phyloP scores from a whole-genome alignment of 108 stramenopile species.

The Cyclotella cryptica region DNA sequence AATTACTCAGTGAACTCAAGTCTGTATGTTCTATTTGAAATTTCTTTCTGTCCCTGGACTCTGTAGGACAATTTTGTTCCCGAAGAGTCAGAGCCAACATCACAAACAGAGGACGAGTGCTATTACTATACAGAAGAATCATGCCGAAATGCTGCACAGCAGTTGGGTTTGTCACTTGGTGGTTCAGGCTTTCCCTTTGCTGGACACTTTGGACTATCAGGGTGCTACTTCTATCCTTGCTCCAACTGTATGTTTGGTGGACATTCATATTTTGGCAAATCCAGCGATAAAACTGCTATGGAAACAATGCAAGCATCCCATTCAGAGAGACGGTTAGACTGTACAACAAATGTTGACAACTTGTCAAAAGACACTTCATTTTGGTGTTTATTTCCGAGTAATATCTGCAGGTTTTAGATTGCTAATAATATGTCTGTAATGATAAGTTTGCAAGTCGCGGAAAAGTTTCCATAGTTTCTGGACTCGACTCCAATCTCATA shows the following conservation, averaged over 20 bases:
- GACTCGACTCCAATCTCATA: no score
- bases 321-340: constrained; percentile 22
- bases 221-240: constrained; percentile 30
- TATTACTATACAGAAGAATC: constrained; percentile 34
- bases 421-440: background rate
- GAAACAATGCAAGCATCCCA: constrained; percentile 4
- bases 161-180: constrained; percentile 22
- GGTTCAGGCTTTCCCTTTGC: constrained; percentile 23
- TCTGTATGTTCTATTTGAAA: background rate
- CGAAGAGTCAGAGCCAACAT: background rate
- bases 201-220: constrained; percentile 20
- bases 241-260: constrained; percentile 34
- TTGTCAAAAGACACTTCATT: constrained; percentile 20
- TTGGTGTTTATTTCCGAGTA: constrained; percentile 31
- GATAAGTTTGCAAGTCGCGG: background rate
- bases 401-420: background rate
- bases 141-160: constrained; percentile 23
- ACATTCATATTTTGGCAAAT: constrained; percentile 24
- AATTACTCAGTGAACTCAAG: background rate
- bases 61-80: background rate
- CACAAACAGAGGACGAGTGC: constrained; percentile 8
- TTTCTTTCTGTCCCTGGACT: background rate
- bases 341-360: constrained; percentile 18
- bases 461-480: no score
- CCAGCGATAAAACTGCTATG: constrained; percentile 1